These are phyloP conservation scores for Venturia effusa DNA, from an alignment of 2,329 filamentous ascomycete species.

Conservation along the genomic window DNA sequence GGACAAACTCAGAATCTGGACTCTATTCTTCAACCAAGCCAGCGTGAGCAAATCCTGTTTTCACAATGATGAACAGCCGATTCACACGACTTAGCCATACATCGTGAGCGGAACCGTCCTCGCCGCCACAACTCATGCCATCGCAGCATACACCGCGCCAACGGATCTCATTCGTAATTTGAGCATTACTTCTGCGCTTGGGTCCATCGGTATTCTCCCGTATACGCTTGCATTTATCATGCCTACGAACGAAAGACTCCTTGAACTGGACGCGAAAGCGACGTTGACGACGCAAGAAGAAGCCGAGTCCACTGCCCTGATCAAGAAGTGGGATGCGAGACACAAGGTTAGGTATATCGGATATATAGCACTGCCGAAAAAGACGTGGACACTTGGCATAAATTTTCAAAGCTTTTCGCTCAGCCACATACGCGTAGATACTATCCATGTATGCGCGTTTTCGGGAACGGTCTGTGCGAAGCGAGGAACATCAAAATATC, in stretches of 20 bases:
- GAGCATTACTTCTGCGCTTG: not conserved
- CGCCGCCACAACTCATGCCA: not conserved
- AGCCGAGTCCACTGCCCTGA: not conserved
- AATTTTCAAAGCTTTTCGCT: too few relatives aligned
- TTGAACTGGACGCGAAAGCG: not conserved
- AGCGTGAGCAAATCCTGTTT: not conserved
- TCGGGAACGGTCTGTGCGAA: too few relatives aligned
- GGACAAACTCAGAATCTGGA: not conserved
- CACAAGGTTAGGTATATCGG: slow-evolving; percentile 7
- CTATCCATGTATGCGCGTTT: too few relatives aligned
- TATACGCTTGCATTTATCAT: not conserved
- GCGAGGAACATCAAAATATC: too few relatives aligned
- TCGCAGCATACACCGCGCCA: not conserved
- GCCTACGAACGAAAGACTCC: not conserved
- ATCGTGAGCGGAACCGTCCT: not conserved
- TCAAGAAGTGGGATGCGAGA: not conserved
- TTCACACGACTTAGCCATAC: not conserved
- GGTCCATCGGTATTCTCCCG: not conserved
- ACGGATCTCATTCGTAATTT: not conserved
- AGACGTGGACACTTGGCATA: too few relatives aligned
- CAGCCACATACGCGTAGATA: too few relatives aligned
- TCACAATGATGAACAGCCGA: not conserved
- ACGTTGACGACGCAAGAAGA: not conserved
- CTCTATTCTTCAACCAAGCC: not conserved
- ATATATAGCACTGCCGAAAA: too few relatives aligned